Conservation (phyloP, 495 filamentous ascomycete genomes). For the Podospora anserina region DNA sequence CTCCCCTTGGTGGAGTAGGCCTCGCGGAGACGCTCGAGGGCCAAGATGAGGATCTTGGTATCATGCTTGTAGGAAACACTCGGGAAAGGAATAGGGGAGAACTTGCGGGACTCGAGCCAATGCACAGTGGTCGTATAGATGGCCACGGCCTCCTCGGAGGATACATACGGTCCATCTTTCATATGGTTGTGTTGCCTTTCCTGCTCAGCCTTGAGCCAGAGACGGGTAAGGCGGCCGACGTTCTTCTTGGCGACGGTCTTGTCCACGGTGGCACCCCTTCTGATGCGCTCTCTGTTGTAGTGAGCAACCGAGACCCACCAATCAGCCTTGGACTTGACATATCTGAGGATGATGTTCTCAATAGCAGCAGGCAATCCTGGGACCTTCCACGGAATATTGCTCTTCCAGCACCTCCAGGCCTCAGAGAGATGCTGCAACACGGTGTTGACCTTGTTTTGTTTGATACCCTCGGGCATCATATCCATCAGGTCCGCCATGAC, state of each 20-base stretch:
- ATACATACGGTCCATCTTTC: constrained; percentile 98
- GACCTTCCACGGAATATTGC: constrained; percentile 99
- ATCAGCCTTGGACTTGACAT: constrained; percentile 98
- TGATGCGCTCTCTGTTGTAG: constrained; percentile 96
- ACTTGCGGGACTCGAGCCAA: constrained; percentile 97
- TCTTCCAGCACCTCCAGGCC: constrained; percentile 99
- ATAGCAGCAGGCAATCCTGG: constrained; percentile 94
- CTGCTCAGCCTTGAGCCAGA: constrained; percentile 99
- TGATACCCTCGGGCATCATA: constrained; percentile 99
- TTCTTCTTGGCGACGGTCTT: constrained; percentile 99
- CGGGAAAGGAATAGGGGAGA: constrained; percentile 97
- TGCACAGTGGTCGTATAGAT: constrained; percentile 99
- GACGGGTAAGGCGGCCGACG: constrained; percentile 83
- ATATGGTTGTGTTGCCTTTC: constrained; percentile 99
- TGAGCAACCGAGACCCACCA: constrained; percentile 99
- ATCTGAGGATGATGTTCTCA: constrained; percentile 96
- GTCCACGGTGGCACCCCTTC: constrained; percentile 93
- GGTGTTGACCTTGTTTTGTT: constrained; percentile 98
- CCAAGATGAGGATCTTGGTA: constrained; percentile 97
- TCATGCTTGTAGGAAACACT: constrained; percentile 99
- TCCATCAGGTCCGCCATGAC: constrained; percentile 99
- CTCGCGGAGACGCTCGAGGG: constrained; percentile 88
- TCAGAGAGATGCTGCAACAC: constrained; percentile 96
- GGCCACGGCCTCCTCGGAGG: constrained; percentile 95
- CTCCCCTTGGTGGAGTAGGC: constrained; percentile 97